A percentile compares a stretch with the other conserved stretches of the same genome.
Evolutionary conservation across 1,284 basidiomycete species (phyloP).

Genomic region (Schizopora paradoxa): DNA sequence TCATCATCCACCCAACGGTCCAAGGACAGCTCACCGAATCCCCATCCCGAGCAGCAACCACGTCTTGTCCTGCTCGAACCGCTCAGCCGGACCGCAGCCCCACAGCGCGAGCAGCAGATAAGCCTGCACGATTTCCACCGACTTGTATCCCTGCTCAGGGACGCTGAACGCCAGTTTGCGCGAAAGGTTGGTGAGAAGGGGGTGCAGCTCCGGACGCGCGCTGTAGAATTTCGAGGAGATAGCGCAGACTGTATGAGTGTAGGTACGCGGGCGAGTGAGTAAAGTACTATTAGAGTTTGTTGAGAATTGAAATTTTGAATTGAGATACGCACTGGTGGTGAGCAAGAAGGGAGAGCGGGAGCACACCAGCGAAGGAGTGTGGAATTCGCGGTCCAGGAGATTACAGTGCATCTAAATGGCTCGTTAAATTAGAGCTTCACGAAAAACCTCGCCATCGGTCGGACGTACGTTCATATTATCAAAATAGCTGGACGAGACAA

Average conservation of each 20-base stretch:
- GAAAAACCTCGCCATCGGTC: background rate
- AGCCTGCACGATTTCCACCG: conserved; percentile 91
- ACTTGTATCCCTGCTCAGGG: conserved; percentile 84
- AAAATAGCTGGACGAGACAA: conserved; percentile 52
- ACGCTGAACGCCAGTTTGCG: conserved; percentile 92
- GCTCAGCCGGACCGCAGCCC: conserved; percentile 88
- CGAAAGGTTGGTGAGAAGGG: conserved; percentile 75
- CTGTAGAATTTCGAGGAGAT: conserved; percentile 90
- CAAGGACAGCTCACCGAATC: conserved; percentile 49
- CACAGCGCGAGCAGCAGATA: conserved; percentile 80
- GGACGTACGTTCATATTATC: conserved; percentile 65
- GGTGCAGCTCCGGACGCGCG: conserved; percentile 78
- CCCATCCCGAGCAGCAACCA: conserved; percentile 89
- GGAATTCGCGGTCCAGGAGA: conserved; percentile 79
- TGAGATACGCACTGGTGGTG: conserved; percentile 70
- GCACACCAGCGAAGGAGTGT: conserved; percentile 88
- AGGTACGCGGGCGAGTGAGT: background rate
- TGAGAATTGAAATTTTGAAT: background rate
- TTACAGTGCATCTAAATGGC: conserved; percentile 57
- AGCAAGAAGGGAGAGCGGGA: conserved; percentile 89
- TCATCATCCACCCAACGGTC: conserved; percentile 17
- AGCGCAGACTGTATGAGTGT: conserved; percentile 66
- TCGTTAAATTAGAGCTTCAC: conserved; percentile 6
- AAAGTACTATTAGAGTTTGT: conserved; percentile 4
- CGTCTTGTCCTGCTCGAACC: conserved; percentile 95